phyloP scores from a whole-genome alignment of 768 basidiomycete species.

The Boletus pseudopeckii region DNA sequence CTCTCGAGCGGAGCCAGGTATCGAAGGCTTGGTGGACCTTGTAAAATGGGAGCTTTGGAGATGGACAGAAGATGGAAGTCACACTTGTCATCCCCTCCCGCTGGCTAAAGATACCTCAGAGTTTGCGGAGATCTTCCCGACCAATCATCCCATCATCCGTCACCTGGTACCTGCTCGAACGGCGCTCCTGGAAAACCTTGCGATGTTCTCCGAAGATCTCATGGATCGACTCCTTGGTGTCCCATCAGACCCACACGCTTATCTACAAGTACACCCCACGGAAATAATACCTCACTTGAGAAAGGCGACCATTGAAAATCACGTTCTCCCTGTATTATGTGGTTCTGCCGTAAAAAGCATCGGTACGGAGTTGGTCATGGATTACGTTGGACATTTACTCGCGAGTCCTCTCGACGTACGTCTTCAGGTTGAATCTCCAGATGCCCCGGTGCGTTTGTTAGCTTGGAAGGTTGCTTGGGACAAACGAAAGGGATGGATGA shows the following conservation, averaged over 20 bases:
- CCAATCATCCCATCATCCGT: constrained; percentile 62
- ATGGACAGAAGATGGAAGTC: constrained; percentile 55
- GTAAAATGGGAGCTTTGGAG: constrained; percentile 83
- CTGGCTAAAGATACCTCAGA: constrained; percentile 43
- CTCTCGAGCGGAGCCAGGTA: constrained; percentile 70
- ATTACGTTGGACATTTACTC: constrained; percentile 77
- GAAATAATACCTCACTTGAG: constrained; percentile 65
- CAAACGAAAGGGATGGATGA: constrained; percentile 84
- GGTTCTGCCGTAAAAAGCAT: constrained; percentile 80
- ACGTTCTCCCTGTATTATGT: constrained; percentile 76
- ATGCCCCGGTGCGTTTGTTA: constrained; percentile 56
- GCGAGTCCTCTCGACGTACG: constrained; percentile 72
- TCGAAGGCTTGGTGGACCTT: constrained; percentile 81
- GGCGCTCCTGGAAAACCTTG: constrained; percentile 71
- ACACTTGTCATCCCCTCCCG: constrained; percentile 48
- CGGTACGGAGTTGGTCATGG: constrained; percentile 76
- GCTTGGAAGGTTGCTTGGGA: constrained; percentile 94
- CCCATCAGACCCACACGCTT: constrained; percentile 56
- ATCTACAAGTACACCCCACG: constrained; percentile 54
- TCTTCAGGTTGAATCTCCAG: constrained; percentile 41
- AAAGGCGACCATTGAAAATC: constrained; percentile 57
- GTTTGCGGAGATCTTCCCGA: constrained; percentile 43
- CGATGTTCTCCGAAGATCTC: constrained; percentile 78
- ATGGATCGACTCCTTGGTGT: constrained; percentile 66
- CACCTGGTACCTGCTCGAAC: constrained; percentile 66